phyloP scores from a whole-genome alignment of 306 rosid species.

The Quercus bicolor region DNA sequence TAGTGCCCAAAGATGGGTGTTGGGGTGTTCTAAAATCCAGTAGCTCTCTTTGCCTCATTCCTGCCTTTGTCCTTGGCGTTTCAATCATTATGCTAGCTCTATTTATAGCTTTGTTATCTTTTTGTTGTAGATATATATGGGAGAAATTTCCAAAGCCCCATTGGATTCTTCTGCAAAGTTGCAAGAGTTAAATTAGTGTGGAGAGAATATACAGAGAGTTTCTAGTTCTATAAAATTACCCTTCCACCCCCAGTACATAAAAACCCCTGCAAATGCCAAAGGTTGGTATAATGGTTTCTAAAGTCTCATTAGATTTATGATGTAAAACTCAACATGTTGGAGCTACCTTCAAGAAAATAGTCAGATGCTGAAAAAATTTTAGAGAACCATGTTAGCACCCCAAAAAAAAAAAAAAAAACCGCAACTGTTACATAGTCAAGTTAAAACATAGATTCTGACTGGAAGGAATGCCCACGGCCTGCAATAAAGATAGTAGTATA shows the following conservation, averaged over 20 bases:
- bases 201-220: neutral
- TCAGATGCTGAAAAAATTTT: too few species aligned
- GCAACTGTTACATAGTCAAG: too few species aligned
- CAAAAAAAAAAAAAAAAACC: too few species aligned
- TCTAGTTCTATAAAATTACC: neutral
- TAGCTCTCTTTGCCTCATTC: constrained; percentile 28
- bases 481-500: too few species aligned
- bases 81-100: constrained; percentile 4
- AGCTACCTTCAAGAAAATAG: too few species aligned
- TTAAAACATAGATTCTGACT: too few species aligned
- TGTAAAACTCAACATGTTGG: too few species aligned
- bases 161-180: constrained; percentile 28
- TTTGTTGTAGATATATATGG: neutral
- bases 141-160: constrained; percentile 24
- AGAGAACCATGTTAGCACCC: too few species aligned
- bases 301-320: too few species aligned
- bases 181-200: neutral
- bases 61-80: neutral
- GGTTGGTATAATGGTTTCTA: too few species aligned
- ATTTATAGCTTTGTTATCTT: neutral
- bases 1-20: constrained; percentile 61
- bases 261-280: too few species aligned
- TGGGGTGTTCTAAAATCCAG: constrained; percentile 71
- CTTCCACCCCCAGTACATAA: neutral
- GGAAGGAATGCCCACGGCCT: too few species aligned